Evolutionary conservation across 2,329 filamentous ascomycete genomes (phyloP).

Genomic region (Penicillium sumatraense): DNA sequence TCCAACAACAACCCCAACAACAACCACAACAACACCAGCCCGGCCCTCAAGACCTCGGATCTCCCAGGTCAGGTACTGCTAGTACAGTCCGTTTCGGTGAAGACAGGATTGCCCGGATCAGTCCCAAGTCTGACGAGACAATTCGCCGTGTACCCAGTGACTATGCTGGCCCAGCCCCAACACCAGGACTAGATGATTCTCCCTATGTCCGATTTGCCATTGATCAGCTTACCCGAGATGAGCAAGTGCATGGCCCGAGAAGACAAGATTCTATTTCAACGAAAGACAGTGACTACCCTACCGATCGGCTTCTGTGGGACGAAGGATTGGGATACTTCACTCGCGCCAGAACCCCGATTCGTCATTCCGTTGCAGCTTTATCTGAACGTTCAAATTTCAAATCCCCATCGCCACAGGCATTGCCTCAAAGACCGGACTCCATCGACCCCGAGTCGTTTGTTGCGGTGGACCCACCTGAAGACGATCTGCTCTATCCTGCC

Average conservation of each 20-base stretch:
- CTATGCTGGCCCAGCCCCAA: slow-evolving; percentile 54
- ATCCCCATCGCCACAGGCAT: slow-evolving; percentile 39
- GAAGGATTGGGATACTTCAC: slow-evolving; percentile 51
- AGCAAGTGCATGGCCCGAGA: slow-evolving; percentile 62
- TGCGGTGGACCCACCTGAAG: slow-evolving; percentile 50
- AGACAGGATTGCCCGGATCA: slow-evolving; percentile 26
- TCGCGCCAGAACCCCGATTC: slow-evolving; percentile 35
- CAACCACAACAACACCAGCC: slow-evolving; percentile 8
- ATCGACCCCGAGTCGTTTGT: slow-evolving; percentile 52
- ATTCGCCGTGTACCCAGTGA: slow-evolving; percentile 32
- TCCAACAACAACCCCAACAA: slow-evolving; percentile 25
- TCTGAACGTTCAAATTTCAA: slow-evolving; percentile 40
- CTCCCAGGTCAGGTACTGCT: slow-evolving; percentile 25
- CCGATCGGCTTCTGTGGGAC: slow-evolving; percentile 55
- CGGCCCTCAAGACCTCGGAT: slow-evolving; percentile 10
- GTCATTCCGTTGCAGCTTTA: slow-evolving; percentile 26
- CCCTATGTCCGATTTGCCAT: slow-evolving; percentile 90
- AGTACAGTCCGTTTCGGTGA: slow-evolving; percentile 35
- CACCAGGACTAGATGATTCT: slow-evolving; percentile 80
- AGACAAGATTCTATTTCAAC: slow-evolving; percentile 53
- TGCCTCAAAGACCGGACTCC: slow-evolving; percentile 32
- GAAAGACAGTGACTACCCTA: slow-evolving; percentile 50
- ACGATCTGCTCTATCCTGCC: slow-evolving; percentile 52
- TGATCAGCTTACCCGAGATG: slow-evolving; percentile 79
- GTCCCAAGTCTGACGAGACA: slow-evolving; percentile 28